phyloP scores from a whole-genome alignment of 129 eudicot species.

The Oenanthe sinensis region DNA sequence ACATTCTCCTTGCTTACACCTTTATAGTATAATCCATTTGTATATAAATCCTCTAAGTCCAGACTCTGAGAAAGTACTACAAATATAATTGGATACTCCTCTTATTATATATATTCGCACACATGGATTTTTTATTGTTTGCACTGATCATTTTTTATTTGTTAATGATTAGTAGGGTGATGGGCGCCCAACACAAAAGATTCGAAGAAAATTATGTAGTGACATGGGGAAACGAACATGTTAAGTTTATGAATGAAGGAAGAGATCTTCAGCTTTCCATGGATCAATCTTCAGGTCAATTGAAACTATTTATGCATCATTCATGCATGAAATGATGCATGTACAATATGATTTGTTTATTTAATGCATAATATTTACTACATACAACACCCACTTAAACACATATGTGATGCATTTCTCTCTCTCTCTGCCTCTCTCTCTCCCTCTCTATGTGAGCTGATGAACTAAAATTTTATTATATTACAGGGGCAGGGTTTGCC shows the following conservation, averaged over 20 bases:
- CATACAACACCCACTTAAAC: no score
- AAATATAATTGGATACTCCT: not conserved
- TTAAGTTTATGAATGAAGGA: constrained; percentile 25
- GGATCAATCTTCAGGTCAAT: constrained; percentile 50
- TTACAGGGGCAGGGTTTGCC: constrained; percentile 62
- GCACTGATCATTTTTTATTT: not conserved
- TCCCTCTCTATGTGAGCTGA: not conserved
- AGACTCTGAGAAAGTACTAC: not conserved
- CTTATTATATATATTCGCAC: not conserved
- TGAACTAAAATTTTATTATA: not conserved
- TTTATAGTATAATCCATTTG: not conserved
- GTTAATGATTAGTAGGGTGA: constrained; percentile 6
- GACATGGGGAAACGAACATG: constrained; percentile 55
- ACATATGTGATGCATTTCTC: no score
- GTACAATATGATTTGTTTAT: not conserved
- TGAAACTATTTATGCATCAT: not conserved
- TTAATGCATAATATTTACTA: no score
- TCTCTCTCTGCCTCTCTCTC: no score
- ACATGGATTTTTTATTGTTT: constrained; percentile 22
- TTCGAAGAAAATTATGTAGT: constrained; percentile 51
- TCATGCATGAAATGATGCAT: not conserved
- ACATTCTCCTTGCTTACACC: not conserved
- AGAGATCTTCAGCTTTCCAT: constrained; percentile 45
- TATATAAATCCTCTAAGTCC: constrained; percentile 1
- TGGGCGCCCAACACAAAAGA: not conserved